Base-by-base conservation (phyloP, 1,284 basidiomycete species). In the Heterobasidion irregulare region DNA sequence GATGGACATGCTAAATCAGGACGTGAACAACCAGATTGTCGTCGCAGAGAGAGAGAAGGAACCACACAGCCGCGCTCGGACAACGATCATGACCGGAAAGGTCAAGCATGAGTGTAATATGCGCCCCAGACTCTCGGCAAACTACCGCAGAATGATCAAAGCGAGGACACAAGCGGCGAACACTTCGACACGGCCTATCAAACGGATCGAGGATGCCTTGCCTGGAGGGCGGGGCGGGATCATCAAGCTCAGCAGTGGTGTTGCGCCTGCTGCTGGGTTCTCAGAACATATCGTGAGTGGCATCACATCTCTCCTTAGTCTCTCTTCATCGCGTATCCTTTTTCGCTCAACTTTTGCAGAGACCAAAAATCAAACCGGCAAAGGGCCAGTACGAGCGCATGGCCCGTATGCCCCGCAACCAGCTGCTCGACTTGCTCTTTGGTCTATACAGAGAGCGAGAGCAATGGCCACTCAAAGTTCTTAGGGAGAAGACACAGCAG, bases 371-470 rank as follows among this genome's bases (percentile, higher is more conserved):
- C 52, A 88, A 84, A 67, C 77, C 72, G 18, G 69, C 74, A 16
- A 89, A 89, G 63, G 86, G 84, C 46, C 75, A 79, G 38, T 89
- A 87, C 72, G 90, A 94, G 69, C 90, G 92, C 63, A 90, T 92
- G 78, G 89, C 92, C 12, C 86, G 93, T 64, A 87, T 95, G 73
- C 90, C 94, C 19, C 82, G 86, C 57, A 89, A 93, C 72, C 91
- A 96, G 65, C 80, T 98, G 8, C 77, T 94, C 65, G 93, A 98
- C 69, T 71, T 88, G 59, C 79, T 98, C 34, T 96, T 98, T 69
- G 66, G 71, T 1, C 75, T 87, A 8, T 98, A 96, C 74, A 80
- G 83, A 56, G 82, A 91, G 54, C 81, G 83, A 57, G 82, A 88
- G 41, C 86, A 86, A 60, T 98, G 94, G 94, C 77, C 83, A 57